These are phyloP conservation scores for Funneliformis geosporum DNA, from an alignment of 192 early-diverging fungal genomes.

Conservation along the genomic window DNA sequence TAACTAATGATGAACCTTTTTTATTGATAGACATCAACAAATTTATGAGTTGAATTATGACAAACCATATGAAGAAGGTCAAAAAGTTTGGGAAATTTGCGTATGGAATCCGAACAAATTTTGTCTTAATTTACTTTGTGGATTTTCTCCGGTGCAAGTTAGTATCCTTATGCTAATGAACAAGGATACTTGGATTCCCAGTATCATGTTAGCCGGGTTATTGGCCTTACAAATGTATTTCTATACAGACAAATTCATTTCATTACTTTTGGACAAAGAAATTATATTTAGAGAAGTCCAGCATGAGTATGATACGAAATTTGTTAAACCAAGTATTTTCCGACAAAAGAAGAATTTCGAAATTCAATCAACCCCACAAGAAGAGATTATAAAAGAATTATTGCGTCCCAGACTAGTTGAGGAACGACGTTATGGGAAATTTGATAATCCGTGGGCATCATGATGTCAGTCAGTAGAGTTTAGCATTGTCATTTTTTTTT, in stretches of 20 bases:
- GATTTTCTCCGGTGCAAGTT: background rate
- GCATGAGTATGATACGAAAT: constrained; percentile 62
- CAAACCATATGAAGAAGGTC: background rate
- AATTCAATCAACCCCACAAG: background rate
- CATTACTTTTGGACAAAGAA: constrained; percentile 49
- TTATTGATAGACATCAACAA: background rate
- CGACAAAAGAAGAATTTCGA: constrained; percentile 40
- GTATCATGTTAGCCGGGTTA: background rate
- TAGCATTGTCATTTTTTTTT: too few relatives aligned
- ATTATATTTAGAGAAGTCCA: constrained; percentile 58
- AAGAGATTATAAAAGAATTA: background rate
- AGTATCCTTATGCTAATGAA: background rate
- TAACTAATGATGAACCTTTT: background rate
- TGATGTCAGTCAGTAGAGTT: too few relatives aligned
- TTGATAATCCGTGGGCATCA: background rate
- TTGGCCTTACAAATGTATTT: background rate
- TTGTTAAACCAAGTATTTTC: constrained; percentile 64
- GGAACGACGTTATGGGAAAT: background rate
- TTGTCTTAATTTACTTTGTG: background rate
- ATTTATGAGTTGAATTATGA: background rate
- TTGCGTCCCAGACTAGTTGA: background rate
- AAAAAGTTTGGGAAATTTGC: background rate
- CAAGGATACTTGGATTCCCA: background rate
- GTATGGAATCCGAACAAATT: background rate
- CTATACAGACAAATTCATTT: background rate